These are phyloP conservation scores for Diaporthe nobilis DNA, from an alignment of 2,329 filamentous ascomycete species.

Conservation along the genomic window DNA sequence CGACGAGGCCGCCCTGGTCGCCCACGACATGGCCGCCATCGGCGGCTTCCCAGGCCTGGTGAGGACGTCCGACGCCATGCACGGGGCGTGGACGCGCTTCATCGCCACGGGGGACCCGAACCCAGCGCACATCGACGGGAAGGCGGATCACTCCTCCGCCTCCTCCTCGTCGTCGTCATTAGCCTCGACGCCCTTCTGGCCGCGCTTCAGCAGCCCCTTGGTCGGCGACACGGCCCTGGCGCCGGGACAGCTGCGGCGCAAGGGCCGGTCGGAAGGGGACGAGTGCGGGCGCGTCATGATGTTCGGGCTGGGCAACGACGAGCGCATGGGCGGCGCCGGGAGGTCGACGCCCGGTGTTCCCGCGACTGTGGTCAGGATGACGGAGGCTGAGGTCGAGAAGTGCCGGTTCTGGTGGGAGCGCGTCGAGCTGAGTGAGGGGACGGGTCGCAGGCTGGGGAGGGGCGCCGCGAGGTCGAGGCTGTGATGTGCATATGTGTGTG, in stretches of 20 bases:
- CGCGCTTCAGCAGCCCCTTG: slow-evolving; percentile 52
- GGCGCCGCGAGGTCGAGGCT: slow-evolving; percentile 16
- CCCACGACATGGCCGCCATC: slow-evolving; percentile 58
- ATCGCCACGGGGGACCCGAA: slow-evolving; percentile 44
- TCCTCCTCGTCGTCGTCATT: background rate
- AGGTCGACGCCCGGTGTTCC: slow-evolving; percentile 56
- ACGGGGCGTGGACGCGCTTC: slow-evolving; percentile 58
- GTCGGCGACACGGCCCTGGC: slow-evolving; percentile 20
- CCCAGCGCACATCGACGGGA: slow-evolving; percentile 39
- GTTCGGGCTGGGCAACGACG: slow-evolving; percentile 73
- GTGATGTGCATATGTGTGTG: background rate
- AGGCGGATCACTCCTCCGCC: slow-evolving; percentile 21
- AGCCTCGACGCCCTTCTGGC: slow-evolving; percentile 51
- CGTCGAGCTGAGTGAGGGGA: slow-evolving; percentile 62
- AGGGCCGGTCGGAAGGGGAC: slow-evolving; percentile 33
- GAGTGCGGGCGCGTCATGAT: slow-evolving; percentile 61
- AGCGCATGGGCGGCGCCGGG: slow-evolving; percentile 57
- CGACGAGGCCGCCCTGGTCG: slow-evolving; percentile 60
- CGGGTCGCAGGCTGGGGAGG: slow-evolving; percentile 47
- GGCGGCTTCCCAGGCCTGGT: slow-evolving; percentile 54
- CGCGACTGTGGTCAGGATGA: slow-evolving; percentile 59
- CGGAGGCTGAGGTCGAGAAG: slow-evolving; percentile 60
- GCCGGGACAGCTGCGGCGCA: slow-evolving; percentile 35
- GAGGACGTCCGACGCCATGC: slow-evolving; percentile 58
- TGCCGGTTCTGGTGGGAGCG: slow-evolving; percentile 74